Base-by-base conservation (phyloP, 2,329 filamentous ascomycete species). In the Daldinia sp. region DNA sequence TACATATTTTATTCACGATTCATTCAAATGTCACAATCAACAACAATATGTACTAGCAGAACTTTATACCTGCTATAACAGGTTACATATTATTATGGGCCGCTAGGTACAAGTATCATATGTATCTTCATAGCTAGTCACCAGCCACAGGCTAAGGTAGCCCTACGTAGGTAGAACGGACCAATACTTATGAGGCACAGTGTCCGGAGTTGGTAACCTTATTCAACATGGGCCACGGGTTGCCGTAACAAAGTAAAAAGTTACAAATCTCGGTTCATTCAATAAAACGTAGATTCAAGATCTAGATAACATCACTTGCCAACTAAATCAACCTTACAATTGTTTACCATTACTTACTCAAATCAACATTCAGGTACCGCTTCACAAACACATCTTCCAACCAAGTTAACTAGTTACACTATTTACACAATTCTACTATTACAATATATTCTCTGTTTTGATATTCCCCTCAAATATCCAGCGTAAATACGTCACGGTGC, bases 401-500 rank as follows among this genome's bases (percentile, higher is more conserved):
- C 26, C 20, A 13, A 18, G 13, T 26, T 20, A 15, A 26, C 44
- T 46, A n/a, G n/a, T n/a, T n/a, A 23, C 39, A 5, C 18, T 18
- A 42, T 46, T 26, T 15, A 46, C 10, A 37, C 10, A 12, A 37
- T 33, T 10, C 9, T 23, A 28, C 26, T 35, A 51, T 18, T 23
- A 46, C 26, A 26, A 30, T 51, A 1, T 51, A 51, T 18, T 15
- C 7, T 33, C 15, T 13, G 12, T 15, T 39, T 39, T 39, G 2
- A 13, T 33, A 6, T 10, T 33, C 30, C 9, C 6, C 6, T 33
- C 9, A 33, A 6, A 6, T 2, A 44, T 55, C 53, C 20, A 60
- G 59, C 71, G 42, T 60, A 28, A 72, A 69, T 66, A 81, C 35
- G 13, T 35, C 9, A 28, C 44, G 18, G 37, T 10, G 30, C 35